A percentile compares a stretch with the other conserved stretches of the same genome.
phyloP scores from a whole-genome alignment of 2,329 filamentous ascomycete genomes.

The Rhexocercosporidium sp. region DNA sequence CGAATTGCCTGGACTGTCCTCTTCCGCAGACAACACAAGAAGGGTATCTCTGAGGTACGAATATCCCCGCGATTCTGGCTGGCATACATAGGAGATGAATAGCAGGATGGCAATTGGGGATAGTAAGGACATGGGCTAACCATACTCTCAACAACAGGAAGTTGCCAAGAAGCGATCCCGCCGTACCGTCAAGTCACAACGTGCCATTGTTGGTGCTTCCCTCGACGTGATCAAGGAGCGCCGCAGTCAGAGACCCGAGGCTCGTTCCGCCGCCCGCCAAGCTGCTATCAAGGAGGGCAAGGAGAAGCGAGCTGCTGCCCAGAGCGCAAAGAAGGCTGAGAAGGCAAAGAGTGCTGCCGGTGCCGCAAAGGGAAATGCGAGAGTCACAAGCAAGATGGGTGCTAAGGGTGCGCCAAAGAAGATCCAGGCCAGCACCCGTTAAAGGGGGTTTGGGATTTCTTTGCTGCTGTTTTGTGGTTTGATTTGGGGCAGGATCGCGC shows the following conservation, averaged over 20 bases:
- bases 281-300: constrained; percentile 96
- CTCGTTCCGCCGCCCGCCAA: constrained; percentile 86
- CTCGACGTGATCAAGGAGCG: constrained; percentile 99
- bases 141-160: constrained; percentile 69
- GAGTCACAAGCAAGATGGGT: constrained; percentile 95
- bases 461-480: constrained; percentile 37
- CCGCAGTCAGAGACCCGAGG: constrained; percentile 92
- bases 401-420: constrained; percentile 89
- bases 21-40: constrained; percentile 98
- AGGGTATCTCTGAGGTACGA: constrained; percentile 99
- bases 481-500: constrained; percentile 37
- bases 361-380: constrained; percentile 76
- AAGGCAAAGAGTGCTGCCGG: constrained; percentile 90
- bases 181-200: constrained; percentile 97
- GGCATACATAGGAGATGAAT: neutral
- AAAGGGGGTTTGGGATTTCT: constrained; percentile 48
- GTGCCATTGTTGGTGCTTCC: constrained; percentile 97
- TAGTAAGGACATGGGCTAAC: constrained; percentile 26
- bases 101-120: constrained; percentile 7
- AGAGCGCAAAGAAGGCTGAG: constrained; percentile 96
- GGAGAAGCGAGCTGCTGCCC: constrained; percentile 92
- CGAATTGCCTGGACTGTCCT: constrained; percentile 98
- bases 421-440: constrained; percentile 86
- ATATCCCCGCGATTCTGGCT: constrained; percentile 13
- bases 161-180: constrained; percentile 99